A percentile compares a stretch with the other conserved stretches of the same genome.
These are phyloP conservation scores for Fagopyrum homotropicum DNA, from an alignment of 148 eudicot species.

Conservation along the genomic window DNA sequence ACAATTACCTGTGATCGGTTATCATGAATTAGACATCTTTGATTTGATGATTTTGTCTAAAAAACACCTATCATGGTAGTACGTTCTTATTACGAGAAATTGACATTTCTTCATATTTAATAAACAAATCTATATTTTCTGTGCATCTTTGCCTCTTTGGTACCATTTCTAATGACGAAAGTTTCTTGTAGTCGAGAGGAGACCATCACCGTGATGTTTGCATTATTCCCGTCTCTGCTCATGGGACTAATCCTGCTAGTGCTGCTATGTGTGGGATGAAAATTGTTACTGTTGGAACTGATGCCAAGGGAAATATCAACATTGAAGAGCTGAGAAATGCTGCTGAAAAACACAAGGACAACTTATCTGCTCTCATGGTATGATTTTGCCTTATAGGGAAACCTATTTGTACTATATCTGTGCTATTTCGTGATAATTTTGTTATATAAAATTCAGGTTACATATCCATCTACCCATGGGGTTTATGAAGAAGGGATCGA, in stretches of 20 bases:
- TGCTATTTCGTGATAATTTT: neutral
- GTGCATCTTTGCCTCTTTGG: too few species aligned
- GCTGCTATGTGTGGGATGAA: conserved; percentile 99
- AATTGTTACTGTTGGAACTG: conserved; percentile 90
- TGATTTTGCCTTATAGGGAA: neutral
- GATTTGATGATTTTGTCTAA: neutral
- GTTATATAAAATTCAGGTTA: conserved; percentile 49
- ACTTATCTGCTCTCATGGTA: conserved; percentile 92
- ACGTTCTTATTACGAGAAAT: neutral
- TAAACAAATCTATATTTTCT: neutral
- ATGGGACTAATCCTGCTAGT: conserved; percentile 99
- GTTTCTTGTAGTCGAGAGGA: conserved; percentile 67
- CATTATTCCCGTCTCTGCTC: conserved; percentile 98
- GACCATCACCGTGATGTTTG: conserved; percentile 96
- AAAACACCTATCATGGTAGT: neutral
- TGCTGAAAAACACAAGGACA: conserved; percentile 85
- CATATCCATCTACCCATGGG: conserved; percentile 99
- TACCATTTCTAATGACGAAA: neutral
- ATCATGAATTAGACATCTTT: neutral
- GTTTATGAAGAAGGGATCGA: conserved; percentile 99
- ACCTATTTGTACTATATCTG: neutral
- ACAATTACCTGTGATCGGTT: neutral
- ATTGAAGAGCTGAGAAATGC: conserved; percentile 81
- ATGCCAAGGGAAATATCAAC: conserved; percentile 97
- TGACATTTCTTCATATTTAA: neutral